Percentiles rank a stretch among this genome's conserved stretches.
phyloP scores from a whole-genome alignment of 805 yeast genomes.

The Saturnispora quitensis region DNA sequence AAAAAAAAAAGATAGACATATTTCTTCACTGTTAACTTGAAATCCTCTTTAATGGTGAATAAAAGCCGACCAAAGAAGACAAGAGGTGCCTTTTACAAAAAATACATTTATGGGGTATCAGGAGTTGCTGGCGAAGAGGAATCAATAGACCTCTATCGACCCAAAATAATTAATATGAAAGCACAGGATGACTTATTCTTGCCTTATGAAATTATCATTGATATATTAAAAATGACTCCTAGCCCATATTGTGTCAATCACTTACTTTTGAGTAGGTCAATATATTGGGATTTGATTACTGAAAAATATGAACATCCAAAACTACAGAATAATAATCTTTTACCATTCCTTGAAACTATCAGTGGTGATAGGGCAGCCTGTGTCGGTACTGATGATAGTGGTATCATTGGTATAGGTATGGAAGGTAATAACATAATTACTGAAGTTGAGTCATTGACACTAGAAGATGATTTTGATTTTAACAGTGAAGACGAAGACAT shows the following conservation, averaged over 20 bases:
- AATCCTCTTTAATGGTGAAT: conserved; percentile 54
- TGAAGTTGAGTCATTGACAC: neutral
- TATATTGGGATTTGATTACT: conserved; percentile 56
- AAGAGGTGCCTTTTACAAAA: conserved; percentile 62
- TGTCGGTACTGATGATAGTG: conserved; percentile 5
- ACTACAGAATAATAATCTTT: conserved; percentile 60
- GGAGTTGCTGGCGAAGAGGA: conserved; percentile 5
- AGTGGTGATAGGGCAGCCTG: conserved; percentile 15
- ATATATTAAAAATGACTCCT: conserved; percentile 28
- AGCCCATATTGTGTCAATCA: conserved; percentile 36
- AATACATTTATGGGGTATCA: conserved; percentile 50
- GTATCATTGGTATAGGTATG: conserved; percentile 8
- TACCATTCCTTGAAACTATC: conserved; percentile 51
- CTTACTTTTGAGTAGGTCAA: conserved; percentile 50
- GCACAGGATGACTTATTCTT: conserved; percentile 18
- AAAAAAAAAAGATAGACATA: neutral
- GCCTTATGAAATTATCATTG: conserved; percentile 42
- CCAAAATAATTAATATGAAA: neutral
- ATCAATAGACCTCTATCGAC: conserved; percentile 8
- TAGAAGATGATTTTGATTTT: neutral
- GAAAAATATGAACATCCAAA: conserved; percentile 55
- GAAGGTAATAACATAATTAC: conserved; percentile 1
- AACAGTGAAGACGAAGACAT: neutral
- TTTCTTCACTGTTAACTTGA: neutral
- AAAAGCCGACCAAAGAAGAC: conserved; percentile 79